Percentiles rank a stretch among this genome's conserved stretches.
These are phyloP conservation scores for Ensete ventricosum DNA, from an alignment of 176 grass and related monocot genomes.

Conservation along the genomic window DNA sequence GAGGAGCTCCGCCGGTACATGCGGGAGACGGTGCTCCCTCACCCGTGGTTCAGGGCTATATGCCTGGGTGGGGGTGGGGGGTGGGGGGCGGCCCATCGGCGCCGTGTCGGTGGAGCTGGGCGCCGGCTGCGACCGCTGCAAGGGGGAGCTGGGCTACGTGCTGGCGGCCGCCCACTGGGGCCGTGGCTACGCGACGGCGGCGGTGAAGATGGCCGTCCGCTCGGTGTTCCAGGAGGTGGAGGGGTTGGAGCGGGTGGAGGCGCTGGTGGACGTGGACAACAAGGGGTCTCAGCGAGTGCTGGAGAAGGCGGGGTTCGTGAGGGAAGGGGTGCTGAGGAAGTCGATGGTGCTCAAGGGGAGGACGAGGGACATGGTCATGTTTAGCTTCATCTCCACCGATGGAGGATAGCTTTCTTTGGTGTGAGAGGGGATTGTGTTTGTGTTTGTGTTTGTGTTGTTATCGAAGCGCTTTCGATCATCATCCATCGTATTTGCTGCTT, in stretches of 20 bases:
- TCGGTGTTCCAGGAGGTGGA: constrained; percentile 34
- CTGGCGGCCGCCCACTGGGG: constrained; percentile 59
- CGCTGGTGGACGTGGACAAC: constrained; percentile 54
- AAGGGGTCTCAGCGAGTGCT: constrained; percentile 66
- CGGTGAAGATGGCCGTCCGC: constrained; percentile 30
- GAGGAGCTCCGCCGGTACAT: constrained; percentile 46
- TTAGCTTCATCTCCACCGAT: constrained; percentile 57
- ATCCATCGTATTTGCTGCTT: no score
- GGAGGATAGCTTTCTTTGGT: not conserved
- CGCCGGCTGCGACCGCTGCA: constrained; percentile 28
- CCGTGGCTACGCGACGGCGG: constrained; percentile 41
- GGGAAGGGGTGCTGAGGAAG: constrained; percentile 55
- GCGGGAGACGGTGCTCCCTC: constrained; percentile 37
- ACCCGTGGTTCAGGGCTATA: constrained; percentile 68
- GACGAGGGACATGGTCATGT: constrained; percentile 36
- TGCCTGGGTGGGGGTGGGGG: no score
- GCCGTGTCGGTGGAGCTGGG: constrained; percentile 45
- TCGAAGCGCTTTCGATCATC: no score
- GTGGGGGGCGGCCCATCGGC: constrained; percentile 34
- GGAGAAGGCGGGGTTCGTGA: constrained; percentile 71
- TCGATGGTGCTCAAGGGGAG: constrained; percentile 28
- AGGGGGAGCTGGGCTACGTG: constrained; percentile 58
- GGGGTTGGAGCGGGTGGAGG: constrained; percentile 57
- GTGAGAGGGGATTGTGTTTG: no score
- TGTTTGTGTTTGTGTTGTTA: no score